Evolutionary conservation across 73 alveolate genomes (phyloP).

Genomic region (Blepharisma japonicum): DNA sequence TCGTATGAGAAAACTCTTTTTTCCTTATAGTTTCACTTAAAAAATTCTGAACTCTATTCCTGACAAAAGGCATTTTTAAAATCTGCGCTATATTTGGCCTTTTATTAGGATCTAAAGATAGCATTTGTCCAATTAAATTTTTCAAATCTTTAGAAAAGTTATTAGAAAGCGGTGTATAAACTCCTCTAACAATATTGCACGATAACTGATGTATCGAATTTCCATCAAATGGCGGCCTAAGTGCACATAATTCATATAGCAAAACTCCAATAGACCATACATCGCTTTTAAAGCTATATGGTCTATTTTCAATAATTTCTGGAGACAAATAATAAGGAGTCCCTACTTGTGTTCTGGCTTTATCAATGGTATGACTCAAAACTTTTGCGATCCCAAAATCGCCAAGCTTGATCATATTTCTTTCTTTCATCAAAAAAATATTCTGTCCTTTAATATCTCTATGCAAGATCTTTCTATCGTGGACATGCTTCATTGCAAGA

Average conservation of each 20-base stretch:
- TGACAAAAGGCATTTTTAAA: constrained; percentile 1
- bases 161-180: constrained; percentile 61
- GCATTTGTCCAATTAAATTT: neutral
- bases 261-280: constrained; percentile 71
- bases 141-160: constrained; percentile 63
- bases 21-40: constrained; percentile 6
- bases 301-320: constrained; percentile 88
- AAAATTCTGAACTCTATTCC: constrained; percentile 4
- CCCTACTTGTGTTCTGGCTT: constrained; percentile 86
- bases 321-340: constrained; percentile 95
- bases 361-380: constrained; percentile 71
- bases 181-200: constrained; percentile 68
- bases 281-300: constrained; percentile 80
- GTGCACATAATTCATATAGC: constrained; percentile 40
- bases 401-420: constrained; percentile 84
- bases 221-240: constrained; percentile 87
- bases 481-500: constrained; percentile 90
- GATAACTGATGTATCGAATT: constrained; percentile 72
- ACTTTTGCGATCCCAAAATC: constrained; percentile 94
- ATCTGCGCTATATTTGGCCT: constrained; percentile 23
- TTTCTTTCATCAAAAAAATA: constrained; percentile 68
- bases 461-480: constrained; percentile 88
- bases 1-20: constrained; percentile 31
- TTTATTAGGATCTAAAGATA: constrained; percentile 9
- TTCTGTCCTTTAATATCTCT: constrained; percentile 86